Conservation (phyloP, 2,329 filamentous ascomycete species). For the Chalaropsis thielavioides region DNA sequence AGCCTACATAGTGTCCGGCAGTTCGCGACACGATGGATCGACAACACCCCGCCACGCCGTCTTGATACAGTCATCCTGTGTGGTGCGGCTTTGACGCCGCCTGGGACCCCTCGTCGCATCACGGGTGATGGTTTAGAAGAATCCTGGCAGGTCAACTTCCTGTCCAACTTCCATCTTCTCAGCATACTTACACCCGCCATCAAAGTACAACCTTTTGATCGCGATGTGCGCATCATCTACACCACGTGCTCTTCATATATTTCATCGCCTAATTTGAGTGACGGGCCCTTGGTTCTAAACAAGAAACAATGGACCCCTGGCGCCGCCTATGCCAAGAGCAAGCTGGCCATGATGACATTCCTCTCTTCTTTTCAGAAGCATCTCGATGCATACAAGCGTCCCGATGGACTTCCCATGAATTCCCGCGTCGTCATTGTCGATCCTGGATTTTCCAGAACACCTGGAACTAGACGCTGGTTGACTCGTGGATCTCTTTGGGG, state of each 20-base stretch:
- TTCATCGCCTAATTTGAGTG: conserved; percentile 51
- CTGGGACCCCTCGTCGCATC: conserved; percentile 41
- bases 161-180: conserved; percentile 89
- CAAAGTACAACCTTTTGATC: conserved; percentile 78
- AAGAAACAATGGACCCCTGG: conserved; percentile 40
- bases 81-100: conserved; percentile 61
- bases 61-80: conserved; percentile 86
- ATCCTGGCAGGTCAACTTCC: conserved; percentile 89
- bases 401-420: conserved; percentile 70
- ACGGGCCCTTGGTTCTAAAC: conserved; percentile 28
- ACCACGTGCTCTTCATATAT: conserved; percentile 83
- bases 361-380: conserved; percentile 87
- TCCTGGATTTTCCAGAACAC: conserved; percentile 70
- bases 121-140: conserved; percentile 73
- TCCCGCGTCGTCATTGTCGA: conserved; percentile 76
- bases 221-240: conserved; percentile 80
- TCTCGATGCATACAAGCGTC: conserved; percentile 66
- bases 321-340: conserved; percentile 48
- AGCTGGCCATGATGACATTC: conserved; percentile 78
- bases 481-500: conserved; percentile 73
- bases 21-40: conserved; percentile 96
- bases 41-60: conserved; percentile 77
- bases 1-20: conserved; percentile 80
- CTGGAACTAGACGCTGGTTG: conserved; percentile 75
- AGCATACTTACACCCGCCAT: conserved; percentile 83